A percentile compares a stretch with the other conserved stretches of the same genome.
Evolutionary conservation across 176 grass and related monocot genomes (phyloP).

Genomic region (Aegilops bicornis): DNA sequence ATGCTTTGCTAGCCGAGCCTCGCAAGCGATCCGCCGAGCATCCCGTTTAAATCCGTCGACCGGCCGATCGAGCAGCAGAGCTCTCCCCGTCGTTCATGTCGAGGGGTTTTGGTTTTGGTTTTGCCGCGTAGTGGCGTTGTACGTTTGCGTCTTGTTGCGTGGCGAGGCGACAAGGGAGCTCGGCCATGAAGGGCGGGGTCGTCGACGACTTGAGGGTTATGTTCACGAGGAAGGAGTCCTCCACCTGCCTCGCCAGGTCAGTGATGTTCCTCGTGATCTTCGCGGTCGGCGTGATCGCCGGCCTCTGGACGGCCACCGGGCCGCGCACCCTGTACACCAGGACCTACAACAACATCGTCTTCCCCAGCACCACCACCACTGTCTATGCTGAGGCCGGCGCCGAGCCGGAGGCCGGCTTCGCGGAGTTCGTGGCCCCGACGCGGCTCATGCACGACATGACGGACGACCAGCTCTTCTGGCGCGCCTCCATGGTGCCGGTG

Average conservation of each 20-base stretch:
- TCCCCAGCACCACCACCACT: slow-evolving; percentile 24
- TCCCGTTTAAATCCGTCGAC: slow-evolving; percentile 19
- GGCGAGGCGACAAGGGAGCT: background rate
- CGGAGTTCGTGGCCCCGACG: slow-evolving; percentile 63
- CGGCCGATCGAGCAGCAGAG: background rate
- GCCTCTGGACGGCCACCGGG: slow-evolving; percentile 52
- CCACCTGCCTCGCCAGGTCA: slow-evolving; percentile 50
- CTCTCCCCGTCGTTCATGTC: background rate
- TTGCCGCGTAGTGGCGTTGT: slow-evolving; percentile 22
- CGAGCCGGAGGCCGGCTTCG: slow-evolving; percentile 15
- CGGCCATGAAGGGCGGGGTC: slow-evolving; percentile 19
- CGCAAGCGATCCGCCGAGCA: slow-evolving; percentile 15
- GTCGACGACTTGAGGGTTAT: slow-evolving; percentile 41
- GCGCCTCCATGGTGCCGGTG: slow-evolving; percentile 67
- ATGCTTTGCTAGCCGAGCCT: slow-evolving; percentile 13
- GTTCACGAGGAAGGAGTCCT: slow-evolving; percentile 47
- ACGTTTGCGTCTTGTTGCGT: slow-evolving; percentile 8
- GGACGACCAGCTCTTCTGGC: slow-evolving; percentile 84
- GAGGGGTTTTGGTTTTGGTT: background rate
- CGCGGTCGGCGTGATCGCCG: slow-evolving; percentile 52
- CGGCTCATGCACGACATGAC: slow-evolving; percentile 75
- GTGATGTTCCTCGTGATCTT: slow-evolving; percentile 64
- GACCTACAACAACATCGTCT: slow-evolving; percentile 6
- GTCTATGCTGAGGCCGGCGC: background rate
- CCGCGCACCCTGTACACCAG: slow-evolving; percentile 2